A percentile compares a stretch with the other conserved stretches of the same genome.
These are phyloP conservation scores for Gossypium laxum DNA, from an alignment of 441 rosid genomes.

Conservation along the genomic window DNA sequence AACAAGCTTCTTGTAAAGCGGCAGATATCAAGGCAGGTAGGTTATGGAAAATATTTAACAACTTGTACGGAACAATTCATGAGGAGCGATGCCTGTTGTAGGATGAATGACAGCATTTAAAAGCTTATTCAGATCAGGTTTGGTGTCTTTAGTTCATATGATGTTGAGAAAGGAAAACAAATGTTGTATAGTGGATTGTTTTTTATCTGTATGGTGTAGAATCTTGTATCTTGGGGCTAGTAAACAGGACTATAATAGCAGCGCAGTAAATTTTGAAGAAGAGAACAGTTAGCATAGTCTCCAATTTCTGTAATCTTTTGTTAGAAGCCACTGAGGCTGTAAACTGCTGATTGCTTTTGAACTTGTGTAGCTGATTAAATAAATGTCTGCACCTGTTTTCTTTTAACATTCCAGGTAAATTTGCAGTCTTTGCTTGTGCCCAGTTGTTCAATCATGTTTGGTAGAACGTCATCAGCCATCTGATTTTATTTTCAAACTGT, in stretches of 20 bases:
- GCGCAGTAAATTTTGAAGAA: neutral
- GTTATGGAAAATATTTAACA: neutral
- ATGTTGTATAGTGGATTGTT: neutral
- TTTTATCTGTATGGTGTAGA: neutral
- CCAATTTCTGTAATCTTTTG: neutral
- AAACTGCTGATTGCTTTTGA: neutral
- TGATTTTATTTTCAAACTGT: neutral
- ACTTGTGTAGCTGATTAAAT: slow-evolving; percentile 1
- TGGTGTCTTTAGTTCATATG: neutral
- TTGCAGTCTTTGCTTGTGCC: neutral
- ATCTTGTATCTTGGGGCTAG: neutral
- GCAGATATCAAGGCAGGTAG: slow-evolving; percentile 6
- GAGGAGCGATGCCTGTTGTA: neutral
- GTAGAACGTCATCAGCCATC: neutral
- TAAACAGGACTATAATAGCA: neutral
- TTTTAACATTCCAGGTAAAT: neutral
- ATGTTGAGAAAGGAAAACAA: neutral
- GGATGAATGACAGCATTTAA: neutral
- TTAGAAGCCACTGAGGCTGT: neutral
- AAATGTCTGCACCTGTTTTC: neutral
- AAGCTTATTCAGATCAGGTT: neutral
- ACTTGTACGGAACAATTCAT: neutral
- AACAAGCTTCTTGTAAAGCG: slow-evolving; percentile 67
- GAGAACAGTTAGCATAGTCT: neutral
- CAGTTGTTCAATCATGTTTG: neutral